Percentiles rank a stretch among this genome's conserved stretches.
Evolutionary conservation across 1,139 yeast species (phyloP).

Genomic region (Magnusiomyces tetraspermus): DNA sequence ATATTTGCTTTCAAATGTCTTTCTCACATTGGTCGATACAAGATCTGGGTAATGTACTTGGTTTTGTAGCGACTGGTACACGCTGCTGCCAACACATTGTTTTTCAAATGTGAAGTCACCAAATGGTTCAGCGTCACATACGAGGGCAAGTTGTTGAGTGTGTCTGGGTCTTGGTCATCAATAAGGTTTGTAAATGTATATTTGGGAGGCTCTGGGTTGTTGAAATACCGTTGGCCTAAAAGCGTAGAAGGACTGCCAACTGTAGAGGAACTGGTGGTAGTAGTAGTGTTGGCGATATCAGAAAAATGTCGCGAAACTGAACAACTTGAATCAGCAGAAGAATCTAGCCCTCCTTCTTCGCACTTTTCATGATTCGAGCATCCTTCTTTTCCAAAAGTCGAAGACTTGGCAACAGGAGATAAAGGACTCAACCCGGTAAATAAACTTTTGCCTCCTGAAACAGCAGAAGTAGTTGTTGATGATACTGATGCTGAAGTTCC

Average conservation of each 20-base stretch:
- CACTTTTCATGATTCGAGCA: neutral
- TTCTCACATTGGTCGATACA: conserved; percentile 3
- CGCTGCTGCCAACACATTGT: conserved; percentile 3
- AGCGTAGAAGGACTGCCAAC: too few species aligned
- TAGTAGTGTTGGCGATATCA: too few species aligned
- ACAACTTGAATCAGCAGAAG: too few species aligned
- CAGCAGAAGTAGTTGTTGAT: too few species aligned
- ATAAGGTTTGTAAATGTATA: neutral
- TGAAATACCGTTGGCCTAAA: neutral
- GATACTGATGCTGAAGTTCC: neutral
- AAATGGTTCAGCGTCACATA: conserved; percentile 5
- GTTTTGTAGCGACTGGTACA: conserved; percentile 3
- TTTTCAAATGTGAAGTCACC: conserved; percentile 2
- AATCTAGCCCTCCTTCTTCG: too few species aligned
- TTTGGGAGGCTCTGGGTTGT: neutral
- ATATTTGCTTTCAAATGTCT: too few species aligned
- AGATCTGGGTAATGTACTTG: conserved; percentile 5
- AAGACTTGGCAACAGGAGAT: neutral
- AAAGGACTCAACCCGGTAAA: neutral
- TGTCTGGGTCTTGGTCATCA: conserved; percentile 1
- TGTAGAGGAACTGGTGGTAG: too few species aligned
- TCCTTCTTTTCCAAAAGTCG: neutral
- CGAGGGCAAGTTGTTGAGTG: neutral
- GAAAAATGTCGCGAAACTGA: too few species aligned
- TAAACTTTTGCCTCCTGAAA: too few species aligned